phyloP scores from a whole-genome alignment of 768 basidiomycete species.

The Tylopilus cervinicoccineus region DNA sequence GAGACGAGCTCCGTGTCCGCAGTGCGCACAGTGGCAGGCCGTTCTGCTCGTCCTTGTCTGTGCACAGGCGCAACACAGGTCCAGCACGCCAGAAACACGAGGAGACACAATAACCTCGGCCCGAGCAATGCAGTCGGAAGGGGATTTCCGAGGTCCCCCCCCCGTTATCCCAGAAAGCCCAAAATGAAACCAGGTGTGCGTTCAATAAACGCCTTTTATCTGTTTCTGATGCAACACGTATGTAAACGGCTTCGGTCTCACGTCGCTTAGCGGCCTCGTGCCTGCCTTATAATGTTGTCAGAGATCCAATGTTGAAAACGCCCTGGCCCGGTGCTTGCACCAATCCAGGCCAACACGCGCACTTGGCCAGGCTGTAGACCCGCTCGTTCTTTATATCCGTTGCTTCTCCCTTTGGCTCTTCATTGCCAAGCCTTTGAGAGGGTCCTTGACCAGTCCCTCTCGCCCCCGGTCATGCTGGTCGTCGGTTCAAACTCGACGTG shows the following conservation, averaged over 20 bases:
- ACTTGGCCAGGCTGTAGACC: slow-evolving; percentile 24
- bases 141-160: slow-evolving; percentile 14
- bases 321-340: slow-evolving; percentile 21
- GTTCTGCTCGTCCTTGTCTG: too few species aligned
- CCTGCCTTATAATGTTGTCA: slow-evolving; percentile 31
- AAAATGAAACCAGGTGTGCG: slow-evolving; percentile 23
- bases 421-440: slow-evolving; percentile 11
- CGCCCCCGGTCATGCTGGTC: slow-evolving; percentile 53
- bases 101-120: slow-evolving; percentile 21
- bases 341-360: slow-evolving; percentile 28
- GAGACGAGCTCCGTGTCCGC: too few species aligned
- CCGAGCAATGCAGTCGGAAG: slow-evolving; percentile 8
- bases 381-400: slow-evolving; percentile 22
- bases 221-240: slow-evolving; percentile 13
- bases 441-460: slow-evolving; percentile 36
- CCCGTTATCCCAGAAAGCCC: slow-evolving; percentile 22
- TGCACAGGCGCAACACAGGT: slow-evolving; percentile 9
- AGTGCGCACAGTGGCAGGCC: too few species aligned
- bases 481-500: slow-evolving; percentile 62
- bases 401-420: neutral
- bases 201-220: slow-evolving; percentile 15
- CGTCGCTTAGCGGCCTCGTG: slow-evolving; percentile 35
- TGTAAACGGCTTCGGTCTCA: slow-evolving; percentile 27
- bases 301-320: slow-evolving; percentile 17
- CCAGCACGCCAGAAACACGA: slow-evolving; percentile 28